Evolutionary conservation across 306 rosid species (phyloP), one percentile per base, ranked within the genome.

Genomic region (Vigna angularis): DNA sequence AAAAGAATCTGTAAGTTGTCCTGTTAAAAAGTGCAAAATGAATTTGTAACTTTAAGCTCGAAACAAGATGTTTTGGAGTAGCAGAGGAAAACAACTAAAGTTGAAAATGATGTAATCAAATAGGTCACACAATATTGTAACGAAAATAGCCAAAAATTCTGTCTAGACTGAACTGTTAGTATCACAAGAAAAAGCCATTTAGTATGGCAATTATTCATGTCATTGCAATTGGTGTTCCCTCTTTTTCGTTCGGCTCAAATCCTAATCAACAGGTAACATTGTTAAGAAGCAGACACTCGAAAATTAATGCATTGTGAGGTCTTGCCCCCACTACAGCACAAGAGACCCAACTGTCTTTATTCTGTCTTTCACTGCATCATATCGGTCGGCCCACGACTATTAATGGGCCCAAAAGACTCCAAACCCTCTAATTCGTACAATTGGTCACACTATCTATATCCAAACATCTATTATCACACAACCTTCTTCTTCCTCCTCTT

Each of bases 321-420:
- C 14, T 10, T 65, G 70, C 24, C 34, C 75, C 73, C 83, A 53
- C 70, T 34, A 56, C 64, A 48, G 34, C 67, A 57, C 79, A 67
- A 74, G 56, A 80, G 64, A 80, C 44, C 79, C 3, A 67, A 74
- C 8, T 80, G 61, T 18, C 61, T 49, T 42, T 58, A 57, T 26
- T 26, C 76, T 48, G 18, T 47, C 61, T 66, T 47, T 30, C 49
- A 6, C 51, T 4, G 15, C n/a, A 40, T 67, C 34, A 48, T 47
- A 58, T 66, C 22, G 53, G 34, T 53, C 55, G 47, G 70, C 70
- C 84, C 40, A 67, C 66, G 34, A 32, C 56, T 6, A 67, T 74
- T 11, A 16, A 51, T 7, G 58, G 76, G 32, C 73, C 76, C 24
- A 58, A 50, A 74, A 38, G 16, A 6, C 5, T 24, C 28, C n/a